A percentile compares a stretch with the other conserved stretches of the same genome.
phyloP scores from a whole-genome alignment of 352 stramenopile species.

The Globisporangium abappressorium region DNA sequence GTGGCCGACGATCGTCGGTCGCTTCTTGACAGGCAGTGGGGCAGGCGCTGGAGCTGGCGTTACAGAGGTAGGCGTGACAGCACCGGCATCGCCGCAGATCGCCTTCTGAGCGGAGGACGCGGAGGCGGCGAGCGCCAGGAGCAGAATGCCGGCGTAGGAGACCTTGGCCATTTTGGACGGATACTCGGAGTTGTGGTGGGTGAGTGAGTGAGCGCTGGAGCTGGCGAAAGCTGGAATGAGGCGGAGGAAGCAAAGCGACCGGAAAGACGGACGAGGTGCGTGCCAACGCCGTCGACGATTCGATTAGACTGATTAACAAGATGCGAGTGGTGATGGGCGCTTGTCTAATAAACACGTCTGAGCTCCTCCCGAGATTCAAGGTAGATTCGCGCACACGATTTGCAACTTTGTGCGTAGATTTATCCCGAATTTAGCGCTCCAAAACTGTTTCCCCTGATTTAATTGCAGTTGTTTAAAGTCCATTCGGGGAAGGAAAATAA shows the following conservation, averaged over 20 bases:
- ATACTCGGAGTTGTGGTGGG: neutral
- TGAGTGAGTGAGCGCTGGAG: neutral
- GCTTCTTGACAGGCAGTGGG: constrained; percentile 23
- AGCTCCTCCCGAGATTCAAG: neutral
- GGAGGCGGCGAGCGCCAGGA: constrained; percentile 26
- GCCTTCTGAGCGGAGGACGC: constrained; percentile 22
- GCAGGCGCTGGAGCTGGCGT: neutral
- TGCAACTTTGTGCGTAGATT: neutral
- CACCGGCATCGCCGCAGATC: constrained; percentile 22
- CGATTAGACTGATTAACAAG: neutral
- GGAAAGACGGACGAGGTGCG: neutral
- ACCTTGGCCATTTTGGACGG: constrained; percentile 39
- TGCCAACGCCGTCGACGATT: neutral
- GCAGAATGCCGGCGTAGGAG: constrained; percentile 25
- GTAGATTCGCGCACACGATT: neutral
- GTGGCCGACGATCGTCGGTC: constrained; percentile 73
- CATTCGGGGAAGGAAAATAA: no score
- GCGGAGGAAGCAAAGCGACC: neutral
- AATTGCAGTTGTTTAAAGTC: neutral
- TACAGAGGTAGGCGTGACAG: constrained; percentile 6
- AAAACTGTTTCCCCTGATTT: neutral
- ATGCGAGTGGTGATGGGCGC: neutral
- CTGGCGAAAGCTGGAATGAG: neutral
- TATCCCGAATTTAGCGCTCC: neutral
- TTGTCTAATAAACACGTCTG: neutral